Conservation (phyloP, 176 grass and related monocot genomes). For the Zoysia pacifica region DNA sequence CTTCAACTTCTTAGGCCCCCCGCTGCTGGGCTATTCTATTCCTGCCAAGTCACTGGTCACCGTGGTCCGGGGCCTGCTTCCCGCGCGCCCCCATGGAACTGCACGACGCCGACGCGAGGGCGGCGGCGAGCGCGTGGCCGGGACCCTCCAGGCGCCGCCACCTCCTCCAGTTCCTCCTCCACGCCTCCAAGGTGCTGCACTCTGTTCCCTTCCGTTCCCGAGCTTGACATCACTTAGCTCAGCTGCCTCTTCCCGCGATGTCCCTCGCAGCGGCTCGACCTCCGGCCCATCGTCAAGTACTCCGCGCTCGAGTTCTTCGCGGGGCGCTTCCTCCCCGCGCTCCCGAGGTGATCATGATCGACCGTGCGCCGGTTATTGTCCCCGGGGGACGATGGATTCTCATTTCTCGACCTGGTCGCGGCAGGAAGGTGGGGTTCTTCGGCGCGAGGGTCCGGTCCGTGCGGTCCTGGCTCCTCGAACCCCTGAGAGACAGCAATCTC, state of each 20-base stretch:
- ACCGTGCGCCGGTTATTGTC: not conserved
- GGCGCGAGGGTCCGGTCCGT: conserved; percentile 22
- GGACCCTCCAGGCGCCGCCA: conserved; percentile 28
- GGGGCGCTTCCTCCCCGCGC: conserved; percentile 59
- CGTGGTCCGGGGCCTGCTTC: not conserved
- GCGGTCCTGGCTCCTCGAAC: conserved; percentile 70
- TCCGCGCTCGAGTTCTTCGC: conserved; percentile 70
- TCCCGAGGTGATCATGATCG: conserved; percentile 58
- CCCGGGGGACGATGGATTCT: not conserved
- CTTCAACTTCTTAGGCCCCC: not conserved
- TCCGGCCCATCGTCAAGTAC: conserved; percentile 78
- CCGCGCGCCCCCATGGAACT: conserved; percentile 24
- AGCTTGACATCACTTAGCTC: not conserved
- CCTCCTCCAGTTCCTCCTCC: conserved; percentile 55
- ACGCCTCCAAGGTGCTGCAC: conserved; percentile 37
- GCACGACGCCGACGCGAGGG: not conserved
- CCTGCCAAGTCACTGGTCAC: not conserved
- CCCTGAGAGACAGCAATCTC: conserved; percentile 81
- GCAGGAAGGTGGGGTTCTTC: conserved; percentile 49
- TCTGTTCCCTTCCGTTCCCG: not conserved
- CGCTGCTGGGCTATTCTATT: not conserved
- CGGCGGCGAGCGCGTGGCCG: conserved; percentile 28
- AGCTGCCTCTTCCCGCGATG: not conserved
- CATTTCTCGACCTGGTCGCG: not conserved
- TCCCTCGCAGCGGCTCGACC: conserved; percentile 64